phyloP scores from a whole-genome alignment of 805 yeast species.

The Lipomyces yamadae region DNA sequence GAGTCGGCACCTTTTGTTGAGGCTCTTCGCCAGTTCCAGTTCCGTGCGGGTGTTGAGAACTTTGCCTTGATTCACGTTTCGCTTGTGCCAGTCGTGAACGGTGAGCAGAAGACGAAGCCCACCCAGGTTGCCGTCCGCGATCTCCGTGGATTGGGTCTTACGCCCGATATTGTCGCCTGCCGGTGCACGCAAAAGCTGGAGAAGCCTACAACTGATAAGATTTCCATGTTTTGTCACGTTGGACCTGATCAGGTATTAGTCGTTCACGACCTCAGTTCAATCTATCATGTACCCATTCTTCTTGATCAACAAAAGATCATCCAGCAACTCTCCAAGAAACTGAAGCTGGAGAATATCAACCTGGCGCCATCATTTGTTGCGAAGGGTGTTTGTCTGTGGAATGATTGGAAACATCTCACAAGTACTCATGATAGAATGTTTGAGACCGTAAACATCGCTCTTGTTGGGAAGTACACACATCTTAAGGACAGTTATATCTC shows the following conservation, averaged over 20 bases:
- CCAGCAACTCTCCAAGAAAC: slow-evolving; percentile 69
- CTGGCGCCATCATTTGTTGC: slow-evolving; percentile 56
- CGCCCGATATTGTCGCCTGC: slow-evolving; percentile 97
- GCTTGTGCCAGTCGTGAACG: slow-evolving; percentile 95
- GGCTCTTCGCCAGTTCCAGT: slow-evolving; percentile 98
- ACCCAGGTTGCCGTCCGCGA: slow-evolving; percentile 99
- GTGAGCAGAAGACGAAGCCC: slow-evolving; percentile 99
- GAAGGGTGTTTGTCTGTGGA: slow-evolving; percentile 72
- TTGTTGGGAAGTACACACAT: slow-evolving; percentile 96
- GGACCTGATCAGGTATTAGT: slow-evolving; percentile 98
- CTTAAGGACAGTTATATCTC: slow-evolving; percentile 93
- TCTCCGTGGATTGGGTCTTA: slow-evolving; percentile 89
- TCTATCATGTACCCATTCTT: slow-evolving; percentile 95
- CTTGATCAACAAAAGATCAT: slow-evolving; percentile 85
- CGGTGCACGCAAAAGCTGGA: slow-evolving; percentile 88
- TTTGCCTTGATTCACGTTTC: slow-evolving; percentile 97
- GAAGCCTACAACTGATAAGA: slow-evolving; percentile 85
- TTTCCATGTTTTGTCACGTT: slow-evolving; percentile 98
- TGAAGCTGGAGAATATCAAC: slow-evolving; percentile 58
- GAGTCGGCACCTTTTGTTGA: slow-evolving; percentile 99
- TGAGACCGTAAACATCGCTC: slow-evolving; percentile 89
- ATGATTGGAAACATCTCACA: slow-evolving; percentile 81
- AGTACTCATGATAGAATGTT: slow-evolving; percentile 75
- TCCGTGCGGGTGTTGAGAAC: slow-evolving; percentile 91
- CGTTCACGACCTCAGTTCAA: slow-evolving; percentile 94